Base-by-base conservation (phyloP, 176 grass and related monocot species). In the Zoysia japonica region DNA sequence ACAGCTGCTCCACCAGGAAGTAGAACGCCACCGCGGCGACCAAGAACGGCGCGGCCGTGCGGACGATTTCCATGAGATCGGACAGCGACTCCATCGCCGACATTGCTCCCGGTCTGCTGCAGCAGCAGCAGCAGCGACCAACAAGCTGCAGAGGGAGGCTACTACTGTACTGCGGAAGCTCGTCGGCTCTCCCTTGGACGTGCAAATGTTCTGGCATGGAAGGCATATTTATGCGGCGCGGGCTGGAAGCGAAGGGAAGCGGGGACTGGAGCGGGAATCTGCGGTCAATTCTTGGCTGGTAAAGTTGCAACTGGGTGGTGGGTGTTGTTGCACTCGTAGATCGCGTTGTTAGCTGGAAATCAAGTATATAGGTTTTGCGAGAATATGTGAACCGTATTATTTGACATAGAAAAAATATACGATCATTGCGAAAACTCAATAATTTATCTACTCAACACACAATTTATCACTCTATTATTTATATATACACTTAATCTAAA, bases 1-100 rank as follows among this genome's bases (percentile, higher is more conserved):
- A 87, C 12, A 97, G 78, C 81, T 93, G 93, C 77, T 97, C 88
- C 69, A 78, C 20, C 6, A 97, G 74, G 11, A 91, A 47, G 13
- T 82, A 66, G 41, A 89, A 70, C 19, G 68, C 81, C 15, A 80
- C 17, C 15, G 69, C 47, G 17, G 83, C 79, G 1, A 66, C 86
- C 28, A 91, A 0, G 78, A 83, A 93, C 39, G 93, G 88, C 71
- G 66, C 80, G 51, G 67, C 80, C 56, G 62, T 63, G 44, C 77
- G 84, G 43, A 80, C 2, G 77, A n/a, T n/a, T n/a, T 85, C 83
- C 68, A 60, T 2, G 60, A 41, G 4, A 15, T 60, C 68, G 56
- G 37, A 4, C 13, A 44, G 6, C 48, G 67, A 43, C 35, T 86
- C 79, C 68, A 51, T 56, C 63, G 55, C 66, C 17, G 8, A 7